phyloP scores from a whole-genome alignment of 352 stramenopile genomes.

The Phytophthora pisi region DNA sequence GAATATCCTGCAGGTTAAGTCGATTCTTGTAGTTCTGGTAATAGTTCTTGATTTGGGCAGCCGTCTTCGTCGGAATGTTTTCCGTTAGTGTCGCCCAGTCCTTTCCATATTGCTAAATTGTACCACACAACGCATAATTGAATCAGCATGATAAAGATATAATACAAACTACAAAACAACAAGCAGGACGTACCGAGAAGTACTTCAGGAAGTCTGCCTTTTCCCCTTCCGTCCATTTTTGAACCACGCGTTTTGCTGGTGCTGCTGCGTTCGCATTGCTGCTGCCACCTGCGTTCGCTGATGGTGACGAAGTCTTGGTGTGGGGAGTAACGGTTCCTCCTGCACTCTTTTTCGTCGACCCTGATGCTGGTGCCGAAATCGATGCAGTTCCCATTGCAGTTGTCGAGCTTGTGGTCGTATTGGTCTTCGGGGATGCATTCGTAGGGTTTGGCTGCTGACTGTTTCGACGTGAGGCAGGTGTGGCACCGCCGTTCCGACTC shows the following conservation, averaged over 20 bases:
- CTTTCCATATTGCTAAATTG: constrained; percentile 79
- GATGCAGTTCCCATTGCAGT: constrained; percentile 2
- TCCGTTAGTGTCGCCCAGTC: constrained; percentile 88
- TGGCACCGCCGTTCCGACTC: constrained; percentile 36
- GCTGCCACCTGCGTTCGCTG: constrained; percentile 23
- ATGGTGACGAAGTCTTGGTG: constrained; percentile 22
- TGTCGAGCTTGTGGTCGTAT: constrained; percentile 2
- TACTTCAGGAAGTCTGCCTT: constrained; percentile 90
- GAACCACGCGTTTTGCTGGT: constrained; percentile 79
- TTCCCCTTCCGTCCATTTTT: constrained; percentile 91
- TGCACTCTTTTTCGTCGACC: constrained; percentile 15
- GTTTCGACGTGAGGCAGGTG: constrained; percentile 40
- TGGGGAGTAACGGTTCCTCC: constrained; percentile 20
- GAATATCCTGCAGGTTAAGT: constrained; percentile 86
- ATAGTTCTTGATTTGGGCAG: constrained; percentile 93
- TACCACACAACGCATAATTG: constrained; percentile 14
- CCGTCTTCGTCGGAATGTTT: constrained; percentile 89
- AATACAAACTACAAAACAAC: not conserved
- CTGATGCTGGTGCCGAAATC: constrained; percentile 8
- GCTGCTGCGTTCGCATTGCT: constrained; percentile 19
- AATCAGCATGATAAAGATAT: constrained; percentile 6
- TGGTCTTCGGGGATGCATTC: constrained; percentile 24
- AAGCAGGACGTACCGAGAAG: constrained; percentile 67
- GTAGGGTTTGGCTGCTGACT: constrained; percentile 23
- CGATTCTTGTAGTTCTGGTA: constrained; percentile 95